phyloP scores from a whole-genome alignment of 164 flowering plant species.

The Stephania japonica region DNA sequence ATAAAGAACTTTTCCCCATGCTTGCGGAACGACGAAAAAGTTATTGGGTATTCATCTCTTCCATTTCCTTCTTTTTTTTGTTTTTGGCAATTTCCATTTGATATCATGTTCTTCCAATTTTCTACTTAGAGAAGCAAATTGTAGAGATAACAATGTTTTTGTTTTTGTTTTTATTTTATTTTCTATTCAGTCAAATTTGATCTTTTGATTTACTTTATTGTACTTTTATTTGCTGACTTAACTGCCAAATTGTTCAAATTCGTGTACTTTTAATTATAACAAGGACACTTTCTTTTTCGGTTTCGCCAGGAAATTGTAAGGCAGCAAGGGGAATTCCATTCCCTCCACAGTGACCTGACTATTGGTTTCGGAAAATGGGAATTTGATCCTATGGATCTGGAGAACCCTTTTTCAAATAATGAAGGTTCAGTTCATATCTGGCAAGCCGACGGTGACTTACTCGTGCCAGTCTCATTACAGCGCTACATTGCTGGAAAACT shows the following conservation, averaged over 20 bases:
- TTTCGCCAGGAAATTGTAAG: constrained; percentile 33
- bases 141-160: background rate
- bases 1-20: constrained; percentile 28
- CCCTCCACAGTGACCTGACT: constrained; percentile 48
- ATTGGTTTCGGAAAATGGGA: constrained; percentile 71
- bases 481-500: constrained; percentile 47
- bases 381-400: constrained; percentile 53
- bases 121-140: no score
- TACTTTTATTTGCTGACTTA: no score
- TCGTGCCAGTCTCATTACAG: constrained; percentile 47
- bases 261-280: background rate
- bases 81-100: background rate
- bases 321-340: constrained; percentile 61
- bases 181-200: no score
- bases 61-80: background rate
- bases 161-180: no score
- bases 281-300: background rate
- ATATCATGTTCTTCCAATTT: background rate
- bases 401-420: constrained; percentile 51
- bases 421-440: constrained; percentile 69
- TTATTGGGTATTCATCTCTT: constrained; percentile 20
- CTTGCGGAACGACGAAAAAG: background rate
- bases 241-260: no score
- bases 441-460: constrained; percentile 64
- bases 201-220: no score